phyloP scores from a whole-genome alignment of 1,284 basidiomycete species.

The Boletus sp. region DNA sequence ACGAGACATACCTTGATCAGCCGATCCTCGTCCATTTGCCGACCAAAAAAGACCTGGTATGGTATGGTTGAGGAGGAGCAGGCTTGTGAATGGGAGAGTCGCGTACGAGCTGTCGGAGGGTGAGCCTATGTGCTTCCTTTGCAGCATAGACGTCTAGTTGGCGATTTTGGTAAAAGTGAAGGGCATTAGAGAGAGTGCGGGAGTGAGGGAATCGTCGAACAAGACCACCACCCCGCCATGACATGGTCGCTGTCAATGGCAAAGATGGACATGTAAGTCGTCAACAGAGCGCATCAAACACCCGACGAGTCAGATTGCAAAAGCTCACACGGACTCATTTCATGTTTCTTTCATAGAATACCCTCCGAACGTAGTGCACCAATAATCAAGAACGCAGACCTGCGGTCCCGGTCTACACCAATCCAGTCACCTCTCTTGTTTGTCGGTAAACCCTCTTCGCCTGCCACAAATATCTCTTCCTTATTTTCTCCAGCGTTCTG shows the following conservation, averaged over 20 bases:
- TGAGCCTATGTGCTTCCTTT: conserved; percentile 73
- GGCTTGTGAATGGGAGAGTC: conserved; percentile 18
- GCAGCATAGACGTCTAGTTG: conserved; percentile 84
- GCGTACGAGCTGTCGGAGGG: conserved; percentile 79
- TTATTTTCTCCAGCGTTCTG: conserved; percentile 27
- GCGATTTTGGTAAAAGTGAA: conserved; percentile 86
- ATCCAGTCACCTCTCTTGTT: conserved; percentile 66
- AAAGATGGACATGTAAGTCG: not conserved
- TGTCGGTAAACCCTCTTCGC: conserved; percentile 53
- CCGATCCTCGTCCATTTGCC: conserved; percentile 74
- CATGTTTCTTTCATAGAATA: conserved; percentile 47
- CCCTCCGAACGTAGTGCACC: conserved; percentile 73
- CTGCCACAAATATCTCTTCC: conserved; percentile 58
- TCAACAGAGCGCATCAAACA: not conserved
- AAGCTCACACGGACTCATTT: conserved; percentile 40
- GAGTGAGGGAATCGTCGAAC: conserved; percentile 12
- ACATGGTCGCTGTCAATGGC: conserved; percentile 34
- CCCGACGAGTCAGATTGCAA: not conserved
- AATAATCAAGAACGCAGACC: conserved; percentile 77
- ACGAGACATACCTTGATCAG: conserved; percentile 61
- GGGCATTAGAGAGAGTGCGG: conserved; percentile 49
- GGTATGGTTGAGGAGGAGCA: conserved; percentile 13
- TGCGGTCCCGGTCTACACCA: conserved; percentile 72
- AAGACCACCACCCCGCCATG: conserved; percentile 23
- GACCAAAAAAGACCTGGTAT: conserved; percentile 70